Conservation (phyloP, 345 rosid species). For the Trapa bicornis region DNA sequence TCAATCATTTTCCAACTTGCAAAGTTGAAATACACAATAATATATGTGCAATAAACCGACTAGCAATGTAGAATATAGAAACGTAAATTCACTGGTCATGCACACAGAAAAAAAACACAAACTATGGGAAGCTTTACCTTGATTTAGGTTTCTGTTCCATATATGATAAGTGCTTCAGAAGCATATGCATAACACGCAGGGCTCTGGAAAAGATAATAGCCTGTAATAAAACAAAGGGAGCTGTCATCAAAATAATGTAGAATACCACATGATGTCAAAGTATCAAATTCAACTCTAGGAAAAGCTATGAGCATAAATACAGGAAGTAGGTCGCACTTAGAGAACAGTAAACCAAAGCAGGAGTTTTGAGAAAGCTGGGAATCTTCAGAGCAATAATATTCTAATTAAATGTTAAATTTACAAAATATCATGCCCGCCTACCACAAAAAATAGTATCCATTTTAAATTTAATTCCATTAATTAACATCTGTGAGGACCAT, state of each 20-base stretch:
- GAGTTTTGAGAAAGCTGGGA: not conserved
- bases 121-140: constrained; percentile 38
- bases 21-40: not conserved
- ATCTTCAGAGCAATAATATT: not conserved
- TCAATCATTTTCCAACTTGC: not conserved
- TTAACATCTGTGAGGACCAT: not conserved
- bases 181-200: constrained; percentile 38
- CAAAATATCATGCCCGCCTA: not conserved
- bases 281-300: not conserved
- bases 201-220: constrained; percentile 45
- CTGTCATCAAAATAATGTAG: constrained; percentile 8
- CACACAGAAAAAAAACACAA: not conserved
- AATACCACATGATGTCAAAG: constrained; percentile 5
- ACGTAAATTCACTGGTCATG: not conserved
- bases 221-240: constrained; percentile 25
- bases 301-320: not conserved
- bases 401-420: not conserved
- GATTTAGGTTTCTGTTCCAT: constrained; percentile 26
- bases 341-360: not conserved
- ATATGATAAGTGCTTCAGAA: constrained; percentile 50
- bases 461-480: not conserved
- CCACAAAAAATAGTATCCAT: not conserved
- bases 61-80: not conserved
- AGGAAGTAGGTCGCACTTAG: not conserved
- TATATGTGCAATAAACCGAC: not conserved